Conservation (phyloP, 176 grass and related monocot genomes). For the Secale cereale region DNA sequence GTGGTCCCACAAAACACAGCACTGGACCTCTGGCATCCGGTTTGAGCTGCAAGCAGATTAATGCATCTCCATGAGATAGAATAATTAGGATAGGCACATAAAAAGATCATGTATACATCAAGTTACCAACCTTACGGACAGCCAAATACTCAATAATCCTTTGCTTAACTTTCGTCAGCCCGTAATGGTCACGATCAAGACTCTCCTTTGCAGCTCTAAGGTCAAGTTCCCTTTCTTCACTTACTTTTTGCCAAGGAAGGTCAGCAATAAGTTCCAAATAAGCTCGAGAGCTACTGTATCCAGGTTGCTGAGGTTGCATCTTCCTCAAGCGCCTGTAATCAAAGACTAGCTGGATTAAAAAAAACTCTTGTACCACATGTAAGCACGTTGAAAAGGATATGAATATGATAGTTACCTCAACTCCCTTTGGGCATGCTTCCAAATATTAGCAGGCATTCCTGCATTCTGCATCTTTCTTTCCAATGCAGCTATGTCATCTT, state of each 20-base stretch:
- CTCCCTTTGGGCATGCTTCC: conserved; percentile 98
- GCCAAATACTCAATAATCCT: conserved; percentile 97
- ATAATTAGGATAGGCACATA: conserved; percentile 1
- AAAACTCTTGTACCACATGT: neutral
- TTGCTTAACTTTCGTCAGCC: conserved; percentile 90
- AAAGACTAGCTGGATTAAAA: conserved; percentile 25
- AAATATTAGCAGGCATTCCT: conserved; percentile 96
- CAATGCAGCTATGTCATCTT: conserved; percentile 91
- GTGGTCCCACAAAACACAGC: conserved; percentile 95
- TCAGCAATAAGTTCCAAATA: conserved; percentile 96
- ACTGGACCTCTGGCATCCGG: conserved; percentile 94
- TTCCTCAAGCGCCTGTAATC: conserved; percentile 67
- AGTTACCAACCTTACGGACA: conserved; percentile 83
- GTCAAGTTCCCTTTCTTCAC: conserved; percentile 89
- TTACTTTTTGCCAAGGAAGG: conserved; percentile 96
- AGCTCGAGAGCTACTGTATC: conserved; percentile 91
- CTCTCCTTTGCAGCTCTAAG: conserved; percentile 90
- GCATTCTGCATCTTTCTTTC: conserved; percentile 99
- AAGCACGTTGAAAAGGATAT: conserved; percentile 9
- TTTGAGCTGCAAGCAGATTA: conserved; percentile 73
- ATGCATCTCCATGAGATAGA: conserved; percentile 18
- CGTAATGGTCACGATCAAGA: conserved; percentile 91
- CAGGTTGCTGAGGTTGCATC: conserved; percentile 99
- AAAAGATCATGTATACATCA: conserved; percentile 10
- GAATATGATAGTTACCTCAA: conserved; percentile 57